Percentiles rank a stretch among this genome's conserved stretches.
These are phyloP conservation scores for Exophiala lecanii-corni DNA, from an alignment of 2,329 filamentous ascomycete genomes.

Conservation along the genomic window DNA sequence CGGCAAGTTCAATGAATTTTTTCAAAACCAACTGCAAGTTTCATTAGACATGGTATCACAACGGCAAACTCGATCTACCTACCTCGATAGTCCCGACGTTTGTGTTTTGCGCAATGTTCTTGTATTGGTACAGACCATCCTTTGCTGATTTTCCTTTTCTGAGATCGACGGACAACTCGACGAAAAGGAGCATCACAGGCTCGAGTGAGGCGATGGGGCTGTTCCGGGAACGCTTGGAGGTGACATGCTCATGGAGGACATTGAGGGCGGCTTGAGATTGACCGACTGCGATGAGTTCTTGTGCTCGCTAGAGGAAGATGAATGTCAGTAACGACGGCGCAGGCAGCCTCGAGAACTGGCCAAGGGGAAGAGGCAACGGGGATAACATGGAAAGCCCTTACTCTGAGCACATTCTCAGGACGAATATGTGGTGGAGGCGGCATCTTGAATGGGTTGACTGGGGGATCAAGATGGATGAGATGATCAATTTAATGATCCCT, in stretches of 20 bases:
- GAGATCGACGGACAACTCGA: conserved; percentile 93
- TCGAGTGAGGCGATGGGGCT: conserved; percentile 92
- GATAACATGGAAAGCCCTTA: conserved; percentile 31
- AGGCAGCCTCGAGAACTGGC: conserved; percentile 13
- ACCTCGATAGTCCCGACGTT: conserved; percentile 98
- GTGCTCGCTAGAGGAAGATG: conserved; percentile 60
- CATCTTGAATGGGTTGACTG: conserved; percentile 50
- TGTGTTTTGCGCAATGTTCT: conserved; percentile 99
- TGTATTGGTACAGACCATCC: conserved; percentile 98
- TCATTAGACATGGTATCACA: conserved; percentile 15
- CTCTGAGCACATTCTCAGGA: conserved; percentile 97
- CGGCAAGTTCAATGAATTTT: conserved; percentile 95
- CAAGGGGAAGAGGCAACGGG: not conserved
- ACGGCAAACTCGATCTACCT: conserved; percentile 20
- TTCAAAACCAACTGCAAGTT: conserved; percentile 73
- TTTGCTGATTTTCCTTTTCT: conserved; percentile 98
- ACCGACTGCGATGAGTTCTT: conserved; percentile 97
- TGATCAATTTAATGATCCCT: conserved; percentile 26
- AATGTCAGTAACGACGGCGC: conserved; percentile 21
- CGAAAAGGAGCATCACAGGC: conserved; percentile 96
- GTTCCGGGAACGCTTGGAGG: conserved; percentile 95
- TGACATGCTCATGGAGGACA: conserved; percentile 98
- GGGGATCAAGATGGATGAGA: conserved; percentile 13
- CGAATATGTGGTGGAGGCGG: conserved; percentile 95
- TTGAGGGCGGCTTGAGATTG: conserved; percentile 88